phyloP scores from a whole-genome alignment of 352 stramenopile species.

The Pythium brachiatum region DNA sequence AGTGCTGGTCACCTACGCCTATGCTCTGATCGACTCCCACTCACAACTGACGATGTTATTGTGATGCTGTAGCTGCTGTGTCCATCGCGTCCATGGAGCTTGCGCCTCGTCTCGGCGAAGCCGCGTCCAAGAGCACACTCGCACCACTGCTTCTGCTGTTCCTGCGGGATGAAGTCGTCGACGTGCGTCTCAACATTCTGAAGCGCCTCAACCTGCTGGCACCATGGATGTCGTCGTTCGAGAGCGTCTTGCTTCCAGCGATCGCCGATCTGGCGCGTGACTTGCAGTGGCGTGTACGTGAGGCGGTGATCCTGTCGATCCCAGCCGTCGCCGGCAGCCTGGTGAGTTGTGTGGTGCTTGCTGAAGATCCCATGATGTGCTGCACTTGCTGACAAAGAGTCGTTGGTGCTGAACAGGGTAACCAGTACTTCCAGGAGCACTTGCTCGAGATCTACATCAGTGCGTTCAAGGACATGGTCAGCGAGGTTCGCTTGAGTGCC shows the following conservation, averaged over 20 bases:
- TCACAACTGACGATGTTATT: slow-evolving; percentile 4
- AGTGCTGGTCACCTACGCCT: slow-evolving; percentile 10
- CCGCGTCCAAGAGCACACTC: slow-evolving; percentile 84
- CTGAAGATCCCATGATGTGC: slow-evolving; percentile 28
- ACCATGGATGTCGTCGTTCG: slow-evolving; percentile 90
- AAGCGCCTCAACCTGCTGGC: slow-evolving; percentile 90
- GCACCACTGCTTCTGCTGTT: slow-evolving; percentile 79
- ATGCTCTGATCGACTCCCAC: not conserved
- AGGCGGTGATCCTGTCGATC: slow-evolving; percentile 90
- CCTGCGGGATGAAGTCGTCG: slow-evolving; percentile 87
- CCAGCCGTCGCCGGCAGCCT: slow-evolving; percentile 89
- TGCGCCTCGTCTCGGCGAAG: slow-evolving; percentile 87
- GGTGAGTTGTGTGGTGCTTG: slow-evolving; percentile 46
- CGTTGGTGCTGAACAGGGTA: slow-evolving; percentile 41
- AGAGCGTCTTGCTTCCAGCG: slow-evolving; percentile 68
- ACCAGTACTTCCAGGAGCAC: slow-evolving; percentile 82
- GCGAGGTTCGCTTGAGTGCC: slow-evolving; percentile 93
- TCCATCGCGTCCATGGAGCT: slow-evolving; percentile 92
- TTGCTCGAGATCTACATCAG: slow-evolving; percentile 90
- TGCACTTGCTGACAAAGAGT: slow-evolving; percentile 41
- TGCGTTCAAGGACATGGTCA: slow-evolving; percentile 91
- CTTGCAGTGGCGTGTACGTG: slow-evolving; percentile 92
- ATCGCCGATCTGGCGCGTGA: slow-evolving; percentile 92
- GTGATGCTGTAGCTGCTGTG: slow-evolving; percentile 46
- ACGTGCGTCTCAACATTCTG: slow-evolving; percentile 94